These are phyloP conservation scores for Cladorrhinum samala DNA, from an alignment of 495 filamentous ascomycete species.

Conservation along the genomic window DNA sequence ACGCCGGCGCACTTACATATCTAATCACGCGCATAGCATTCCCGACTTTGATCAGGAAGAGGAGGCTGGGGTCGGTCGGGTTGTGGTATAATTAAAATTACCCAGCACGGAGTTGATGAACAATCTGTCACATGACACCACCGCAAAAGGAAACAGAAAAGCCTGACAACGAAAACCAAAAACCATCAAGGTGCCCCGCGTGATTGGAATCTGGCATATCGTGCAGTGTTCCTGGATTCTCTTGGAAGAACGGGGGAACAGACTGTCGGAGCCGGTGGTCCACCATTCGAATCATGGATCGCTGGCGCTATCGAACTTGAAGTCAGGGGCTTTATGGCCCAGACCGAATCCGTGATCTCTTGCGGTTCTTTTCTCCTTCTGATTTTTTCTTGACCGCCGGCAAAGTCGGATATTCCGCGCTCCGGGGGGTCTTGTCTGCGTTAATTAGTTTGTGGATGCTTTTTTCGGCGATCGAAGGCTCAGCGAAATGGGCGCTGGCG, in stretches of 20 bases:
- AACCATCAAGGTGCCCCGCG: neutral
- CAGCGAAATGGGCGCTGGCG: conserved; percentile 1
- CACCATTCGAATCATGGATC: conserved; percentile 14
- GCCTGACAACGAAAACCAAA: neutral
- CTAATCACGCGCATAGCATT: too few relatives aligned
- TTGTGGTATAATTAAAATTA: too few relatives aligned
- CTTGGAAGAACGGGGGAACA: neutral
- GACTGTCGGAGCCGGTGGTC: conserved; percentile 8
- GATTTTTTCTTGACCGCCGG: conserved; percentile 15
- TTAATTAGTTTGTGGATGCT: neutral
- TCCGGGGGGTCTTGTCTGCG: neutral
- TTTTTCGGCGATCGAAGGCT: neutral
- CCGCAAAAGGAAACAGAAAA: neutral
- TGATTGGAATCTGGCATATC: neutral
- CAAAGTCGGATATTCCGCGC: conserved; percentile 3
- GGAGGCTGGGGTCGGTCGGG: too few relatives aligned
- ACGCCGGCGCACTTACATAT: too few relatives aligned
- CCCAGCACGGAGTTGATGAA: too few relatives aligned
- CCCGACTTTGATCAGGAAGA: too few relatives aligned
- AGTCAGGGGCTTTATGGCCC: neutral
- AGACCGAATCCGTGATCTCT: neutral
- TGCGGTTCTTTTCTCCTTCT: neutral
- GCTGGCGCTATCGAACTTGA: conserved; percentile 10
- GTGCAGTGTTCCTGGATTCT: too few relatives aligned
- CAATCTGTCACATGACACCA: neutral